Evolutionary conservation across 768 basidiomycete species (phyloP), one percentile per base, ranked within the genome.

Genomic region (Grammothele lineata): DNA sequence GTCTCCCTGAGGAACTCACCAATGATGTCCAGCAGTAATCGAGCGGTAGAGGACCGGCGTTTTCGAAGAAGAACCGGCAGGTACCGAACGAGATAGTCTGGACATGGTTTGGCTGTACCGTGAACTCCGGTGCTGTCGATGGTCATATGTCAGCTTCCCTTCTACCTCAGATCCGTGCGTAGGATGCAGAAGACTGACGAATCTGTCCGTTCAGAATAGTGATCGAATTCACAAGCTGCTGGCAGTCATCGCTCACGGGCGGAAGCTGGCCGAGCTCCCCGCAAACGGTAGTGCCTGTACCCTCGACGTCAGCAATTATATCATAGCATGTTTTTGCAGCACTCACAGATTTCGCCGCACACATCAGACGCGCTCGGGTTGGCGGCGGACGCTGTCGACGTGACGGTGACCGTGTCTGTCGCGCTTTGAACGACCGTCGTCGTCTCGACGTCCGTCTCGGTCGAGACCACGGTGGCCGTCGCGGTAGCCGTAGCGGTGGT

Each of bases 31-130:
- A 57, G 50, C 60, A 61, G 55, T 50, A 58, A 24, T 48, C 42
- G 26, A 58, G 45, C 32, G 58, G 35, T 5, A n/a, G 6, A 22
- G 50, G 45, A 21, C 49, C 53, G 47, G 43, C 26, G 53, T 59
- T 59, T 50, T 56, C 49, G 45, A 61, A 59, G 51, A 48, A 58
- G 50, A 54, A 53, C 26, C 54, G 54, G 47, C 57, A 59, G 33
- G 57, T 62, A 4, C 56, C 56, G 49, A 52, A 59, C 12, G 54
- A 49, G 43, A 59, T 53, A 39, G 51, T 46, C 42, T 59, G 47
- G 18, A 51, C 50, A 42, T 49, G 48, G 41, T 41, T 24, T 19
- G 54, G 37, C 19, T 42, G 37, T 11, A 56, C 50, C 17, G 34
- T 37, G 54, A 60, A 58, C 8, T 41, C 45, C 32, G 54, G 50